Evolutionary conservation across 2,329 filamentous ascomycete species (phyloP), one percentile per base, ranked within the genome.

Genomic region (Chalaropsis ovoidea): DNA sequence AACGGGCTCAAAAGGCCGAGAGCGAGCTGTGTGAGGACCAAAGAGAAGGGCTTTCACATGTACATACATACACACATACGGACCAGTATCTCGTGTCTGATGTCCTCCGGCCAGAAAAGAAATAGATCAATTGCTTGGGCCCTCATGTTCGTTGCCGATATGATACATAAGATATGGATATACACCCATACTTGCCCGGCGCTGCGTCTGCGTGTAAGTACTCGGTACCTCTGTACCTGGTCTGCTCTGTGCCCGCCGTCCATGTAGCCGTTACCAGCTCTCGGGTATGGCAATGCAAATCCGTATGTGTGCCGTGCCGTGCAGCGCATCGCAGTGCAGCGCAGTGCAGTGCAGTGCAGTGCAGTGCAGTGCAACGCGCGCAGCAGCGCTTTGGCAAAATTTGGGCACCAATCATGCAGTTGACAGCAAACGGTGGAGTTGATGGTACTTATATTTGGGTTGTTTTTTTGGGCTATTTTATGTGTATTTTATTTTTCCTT

Each of bases 361-460:
- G 24, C 52, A 31, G 52, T 17, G 52, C 52, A 22, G 52, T 56
- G 52, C 27, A 22, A n/a, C n/a, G n/a, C 22, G 31, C 31, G 31
- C 31, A 31, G 31, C 6, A 27, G 22, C 27, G 27, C 52, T 56
- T 56, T 56, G 22, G 52, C 22, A 56, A 27, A 35, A 56, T 22
- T 56, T 56, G 52, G 52, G 52, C 52, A 56, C 52, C 52, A 56
- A 56, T 56, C 52, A 56, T 56, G 52, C 52, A 56, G n/a, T 27
- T 35, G 52, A 35, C 52, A 49, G 47, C 52, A 56, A 31, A 49
- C 47, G 19, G 19, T 49, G n/a, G 52, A 19, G 52, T 31, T n/a
- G n/a, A n/a, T n/a, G n/a, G n/a, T n/a, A n/a, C n/a, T n/a, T n/a
- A 43, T 43, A 15, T 43, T 17, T 17, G 5, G 3, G 3, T 7